Evolutionary conservation across 2,329 filamentous ascomycete genomes (phyloP).

Genomic region (Talaromyces sp.): DNA sequence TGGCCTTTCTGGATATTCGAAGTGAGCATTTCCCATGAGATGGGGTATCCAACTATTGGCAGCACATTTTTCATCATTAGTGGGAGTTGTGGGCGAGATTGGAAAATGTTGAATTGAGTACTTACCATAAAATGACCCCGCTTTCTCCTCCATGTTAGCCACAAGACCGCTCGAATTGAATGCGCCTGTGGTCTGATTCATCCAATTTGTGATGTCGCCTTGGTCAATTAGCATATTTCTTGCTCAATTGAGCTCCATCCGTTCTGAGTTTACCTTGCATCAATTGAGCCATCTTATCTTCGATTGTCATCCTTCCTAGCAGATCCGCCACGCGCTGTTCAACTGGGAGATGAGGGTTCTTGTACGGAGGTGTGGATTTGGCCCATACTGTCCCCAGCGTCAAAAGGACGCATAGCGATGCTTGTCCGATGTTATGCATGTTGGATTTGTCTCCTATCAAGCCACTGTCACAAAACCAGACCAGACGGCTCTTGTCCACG

Average conservation of each 20-base stretch:
- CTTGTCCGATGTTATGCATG: neutral
- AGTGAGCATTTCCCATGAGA: conserved; percentile 61
- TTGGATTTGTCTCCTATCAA: neutral
- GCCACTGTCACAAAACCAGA: neutral
- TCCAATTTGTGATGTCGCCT: conserved; percentile 69
- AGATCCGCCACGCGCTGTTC: conserved; percentile 66
- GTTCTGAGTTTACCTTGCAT: conserved; percentile 48
- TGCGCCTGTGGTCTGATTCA: conserved; percentile 63
- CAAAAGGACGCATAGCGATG: conserved; percentile 1
- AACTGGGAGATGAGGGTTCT: conserved; percentile 59
- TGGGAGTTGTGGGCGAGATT: neutral
- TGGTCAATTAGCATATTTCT: neutral
- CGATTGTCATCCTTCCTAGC: conserved; percentile 67
- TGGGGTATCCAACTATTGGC: conserved; percentile 59
- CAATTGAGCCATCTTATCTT: conserved; percentile 69
- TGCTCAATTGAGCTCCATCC: neutral
- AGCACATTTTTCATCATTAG: neutral
- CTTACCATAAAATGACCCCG: conserved; percentile 63
- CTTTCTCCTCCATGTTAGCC: conserved; percentile 63
- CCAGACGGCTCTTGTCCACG: no score
- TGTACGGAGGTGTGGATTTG: conserved; percentile 49
- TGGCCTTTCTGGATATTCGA: conserved; percentile 63
- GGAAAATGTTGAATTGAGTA: no score
- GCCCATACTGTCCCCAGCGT: conserved; percentile 9
- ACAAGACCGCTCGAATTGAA: conserved; percentile 66